Evolutionary conservation across 805 yeast species (phyloP).

Genomic region (Saturnispora bothae): DNA sequence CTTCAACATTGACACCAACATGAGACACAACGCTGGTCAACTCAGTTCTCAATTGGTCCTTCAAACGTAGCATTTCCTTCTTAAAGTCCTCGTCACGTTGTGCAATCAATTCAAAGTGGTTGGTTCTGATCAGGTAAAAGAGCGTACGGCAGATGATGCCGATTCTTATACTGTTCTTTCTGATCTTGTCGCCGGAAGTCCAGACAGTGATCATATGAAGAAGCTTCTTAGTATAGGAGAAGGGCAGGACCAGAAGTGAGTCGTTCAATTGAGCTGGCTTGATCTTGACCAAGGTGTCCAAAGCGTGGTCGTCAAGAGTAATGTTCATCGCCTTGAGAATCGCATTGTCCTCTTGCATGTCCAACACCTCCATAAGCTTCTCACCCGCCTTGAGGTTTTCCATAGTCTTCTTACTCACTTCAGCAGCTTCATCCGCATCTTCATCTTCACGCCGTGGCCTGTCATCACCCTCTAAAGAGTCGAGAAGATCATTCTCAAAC

Average conservation of each 20-base stretch:
- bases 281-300: conserved; percentile 60
- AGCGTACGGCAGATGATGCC: conserved; percentile 64
- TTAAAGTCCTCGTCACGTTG: conserved; percentile 57
- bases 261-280: conserved; percentile 84
- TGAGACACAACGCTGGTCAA: conserved; percentile 43
- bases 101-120: conserved; percentile 67
- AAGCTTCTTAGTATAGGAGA: conserved; percentile 65
- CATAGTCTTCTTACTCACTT: conserved; percentile 71
- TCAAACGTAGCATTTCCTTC: conserved; percentile 53
- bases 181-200: conserved; percentile 38
- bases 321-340: conserved; percentile 64
- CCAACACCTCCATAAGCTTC: conserved; percentile 82
- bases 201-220: conserved; percentile 67
- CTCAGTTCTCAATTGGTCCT: conserved; percentile 46
- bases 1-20: conserved; percentile 79
- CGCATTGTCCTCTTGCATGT: conserved; percentile 66
- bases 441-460: conserved; percentile 26
- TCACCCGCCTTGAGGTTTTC: conserved; percentile 95
- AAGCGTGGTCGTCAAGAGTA: conserved; percentile 67
- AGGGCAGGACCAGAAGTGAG: conserved; percentile 83
- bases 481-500: conserved; percentile 71
- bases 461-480: conserved; percentile 53
- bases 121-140: conserved; percentile 61
- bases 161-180: conserved; percentile 38
- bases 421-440: conserved; percentile 42